Base-by-base conservation (phyloP, 176 grass and related monocot species). In the Alopecurus myosuroides region DNA sequence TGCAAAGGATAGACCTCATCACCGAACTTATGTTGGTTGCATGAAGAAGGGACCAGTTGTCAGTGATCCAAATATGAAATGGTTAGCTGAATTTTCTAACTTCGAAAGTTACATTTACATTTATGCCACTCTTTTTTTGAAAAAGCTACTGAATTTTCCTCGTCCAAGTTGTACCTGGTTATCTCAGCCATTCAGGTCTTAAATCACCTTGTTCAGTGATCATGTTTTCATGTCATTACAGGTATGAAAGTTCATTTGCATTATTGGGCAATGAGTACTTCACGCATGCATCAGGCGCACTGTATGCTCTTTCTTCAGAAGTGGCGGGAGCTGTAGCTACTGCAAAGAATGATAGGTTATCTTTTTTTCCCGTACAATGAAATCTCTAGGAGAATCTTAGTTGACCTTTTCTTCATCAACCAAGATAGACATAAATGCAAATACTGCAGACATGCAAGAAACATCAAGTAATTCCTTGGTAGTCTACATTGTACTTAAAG, bases 41-140 rank as follows among this genome's bases (percentile, higher is more conserved):
- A 99, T 99, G 97, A 99, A 94, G 76, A 99, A 94, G 76, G 97
- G 97, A 35, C 97, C 97, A 84, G 97, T 99, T 62, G 84, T 99
- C 78, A 99, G 62, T 77, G 91, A 99, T 73, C 97, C 89, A 72
- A 94, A 99, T 77, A 82, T 92, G 91, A 91, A 94, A 87, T 99
- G 97, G 97, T 98, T 45, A 66, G 55, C 84, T 75, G 52, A 35
- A 28, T 56, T 83, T 88, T 84, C 26, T 83, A 51, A 82, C 9
- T 75, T 80, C 56, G 37, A 34, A 29, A 30, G 80, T 83, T 11
- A 67, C 19, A 82, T 76, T 84, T 74, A 14, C 46, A 40, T 73
- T 17, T 42, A 36, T 65, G 18, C 45, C 77, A 22, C 19, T 26
- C 5, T 33, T 36, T 28, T 26, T 82, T n/a, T 11, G 2, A 17